Evolutionary conservation across 106 monocot genomes (phyloP).

Genomic region (Dendrobium officinale): DNA sequence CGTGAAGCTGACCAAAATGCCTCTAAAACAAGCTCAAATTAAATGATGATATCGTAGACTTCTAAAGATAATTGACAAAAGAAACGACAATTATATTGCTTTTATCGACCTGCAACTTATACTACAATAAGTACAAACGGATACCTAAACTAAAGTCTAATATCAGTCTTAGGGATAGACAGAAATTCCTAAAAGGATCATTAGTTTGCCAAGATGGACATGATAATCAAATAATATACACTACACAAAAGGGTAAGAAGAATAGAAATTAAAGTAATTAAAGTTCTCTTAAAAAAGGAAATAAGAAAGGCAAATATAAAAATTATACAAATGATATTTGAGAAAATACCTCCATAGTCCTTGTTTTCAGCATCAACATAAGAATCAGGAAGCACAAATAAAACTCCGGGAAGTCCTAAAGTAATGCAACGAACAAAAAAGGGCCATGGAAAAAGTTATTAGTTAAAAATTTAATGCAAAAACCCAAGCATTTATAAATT

Average conservation of each 20-base stretch:
- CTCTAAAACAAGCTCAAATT: too few species aligned
- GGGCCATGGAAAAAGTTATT: not conserved
- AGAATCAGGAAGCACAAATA: slow-evolving; percentile 90
- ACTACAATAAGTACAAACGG: too few species aligned
- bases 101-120: too few species aligned
- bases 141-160: not conserved
- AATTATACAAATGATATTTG: not conserved
- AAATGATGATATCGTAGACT: too few species aligned
- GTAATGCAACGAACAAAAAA: not conserved
- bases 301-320: not conserved
- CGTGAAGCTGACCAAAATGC: too few species aligned
- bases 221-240: not conserved
- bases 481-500: not conserved
- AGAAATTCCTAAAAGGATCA: not conserved
- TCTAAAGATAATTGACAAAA: too few species aligned
- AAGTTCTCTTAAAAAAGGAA: not conserved
- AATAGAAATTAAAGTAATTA: not conserved
- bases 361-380: slow-evolving; percentile 88
- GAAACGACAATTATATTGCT: too few species aligned
- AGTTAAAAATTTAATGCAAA: not conserved
- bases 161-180: not conserved
- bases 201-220: not conserved
- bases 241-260: not conserved
- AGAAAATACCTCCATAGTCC: slow-evolving; percentile 64
- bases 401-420: slow-evolving; percentile 74